phyloP scores from a whole-genome alignment of 768 basidiomycete genomes.

The Suillus tomentosus region DNA sequence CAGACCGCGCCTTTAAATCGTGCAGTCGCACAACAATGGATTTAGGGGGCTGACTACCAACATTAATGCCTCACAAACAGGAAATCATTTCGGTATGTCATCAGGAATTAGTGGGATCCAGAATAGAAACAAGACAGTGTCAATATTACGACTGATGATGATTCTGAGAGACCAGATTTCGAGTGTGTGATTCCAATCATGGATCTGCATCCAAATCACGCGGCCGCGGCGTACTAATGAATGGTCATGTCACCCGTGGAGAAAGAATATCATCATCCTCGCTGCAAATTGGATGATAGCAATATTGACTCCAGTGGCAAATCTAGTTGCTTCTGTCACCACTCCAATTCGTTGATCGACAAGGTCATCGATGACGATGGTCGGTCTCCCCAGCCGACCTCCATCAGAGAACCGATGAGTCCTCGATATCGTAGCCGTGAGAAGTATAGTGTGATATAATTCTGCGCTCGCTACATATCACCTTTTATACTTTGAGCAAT shows the following conservation, averaged over 20 bases:
- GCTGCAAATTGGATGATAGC: not conserved
- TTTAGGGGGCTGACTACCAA: slow-evolving; percentile 37
- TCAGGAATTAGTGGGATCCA: not conserved
- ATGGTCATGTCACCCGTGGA: not conserved
- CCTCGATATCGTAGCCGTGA: too few species aligned
- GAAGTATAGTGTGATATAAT: too few species aligned
- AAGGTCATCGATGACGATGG: not conserved
- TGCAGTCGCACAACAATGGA: slow-evolving; percentile 46
- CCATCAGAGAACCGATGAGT: too few species aligned
- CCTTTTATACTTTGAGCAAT: too few species aligned
- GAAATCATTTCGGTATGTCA: slow-evolving; percentile 35
- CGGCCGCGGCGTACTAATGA: not conserved
- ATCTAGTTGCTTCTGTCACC: not conserved
- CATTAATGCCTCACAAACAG: slow-evolving; percentile 10
- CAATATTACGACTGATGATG: not conserved
- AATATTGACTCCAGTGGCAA: not conserved
- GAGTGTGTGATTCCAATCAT: not conserved
- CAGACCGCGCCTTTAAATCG: slow-evolving; percentile 41
- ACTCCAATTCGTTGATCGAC: not conserved
- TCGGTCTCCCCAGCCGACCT: not conserved
- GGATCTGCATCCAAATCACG: not conserved
- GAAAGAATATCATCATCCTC: not conserved
- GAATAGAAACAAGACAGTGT: not conserved
- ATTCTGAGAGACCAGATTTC: not conserved
- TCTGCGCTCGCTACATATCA: too few species aligned